A percentile compares a stretch with the other conserved stretches of the same genome.
Evolutionary conservation across 2,329 filamentous ascomycete species (phyloP).

Genomic region (Botrytis cinerea): DNA sequence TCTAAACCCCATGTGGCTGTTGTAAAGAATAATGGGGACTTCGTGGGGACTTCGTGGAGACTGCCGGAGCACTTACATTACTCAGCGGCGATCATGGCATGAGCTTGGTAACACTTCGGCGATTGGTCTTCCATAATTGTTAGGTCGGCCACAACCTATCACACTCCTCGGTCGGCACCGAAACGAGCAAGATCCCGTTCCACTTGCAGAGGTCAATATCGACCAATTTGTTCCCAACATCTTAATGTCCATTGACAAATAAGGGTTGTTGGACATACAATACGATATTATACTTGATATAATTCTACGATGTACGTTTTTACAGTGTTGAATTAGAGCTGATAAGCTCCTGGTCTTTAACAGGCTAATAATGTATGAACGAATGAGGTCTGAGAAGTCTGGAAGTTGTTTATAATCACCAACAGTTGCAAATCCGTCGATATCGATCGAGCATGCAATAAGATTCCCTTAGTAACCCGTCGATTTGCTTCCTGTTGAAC

Average conservation of each 20-base stretch:
- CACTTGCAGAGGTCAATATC: background rate
- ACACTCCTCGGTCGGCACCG: background rate
- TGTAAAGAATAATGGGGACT: slow-evolving; percentile 1
- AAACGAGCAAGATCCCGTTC: background rate
- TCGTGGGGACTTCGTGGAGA: slow-evolving; percentile 1
- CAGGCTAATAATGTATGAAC: background rate
- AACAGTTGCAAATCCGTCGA: no score
- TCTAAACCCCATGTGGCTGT: background rate
- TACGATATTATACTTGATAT: background rate
- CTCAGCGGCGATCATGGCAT: slow-evolving; percentile 6
- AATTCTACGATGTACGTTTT: background rate
- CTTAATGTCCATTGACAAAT: background rate
- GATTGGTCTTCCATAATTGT: background rate
- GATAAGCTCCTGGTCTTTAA: background rate
- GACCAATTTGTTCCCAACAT: background rate
- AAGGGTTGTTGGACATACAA: background rate
- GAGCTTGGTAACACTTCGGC: background rate
- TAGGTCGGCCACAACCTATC: background rate
- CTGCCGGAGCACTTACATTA: background rate
- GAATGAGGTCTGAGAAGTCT: background rate
- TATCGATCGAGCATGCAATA: background rate
- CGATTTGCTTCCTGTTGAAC: background rate
- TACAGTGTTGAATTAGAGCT: background rate
- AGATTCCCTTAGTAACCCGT: background rate
- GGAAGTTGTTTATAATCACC: background rate